Evolutionary conservation across 192 early-diverging fungal genomes (phyloP).

Genomic region (Coemansia reversa): DNA sequence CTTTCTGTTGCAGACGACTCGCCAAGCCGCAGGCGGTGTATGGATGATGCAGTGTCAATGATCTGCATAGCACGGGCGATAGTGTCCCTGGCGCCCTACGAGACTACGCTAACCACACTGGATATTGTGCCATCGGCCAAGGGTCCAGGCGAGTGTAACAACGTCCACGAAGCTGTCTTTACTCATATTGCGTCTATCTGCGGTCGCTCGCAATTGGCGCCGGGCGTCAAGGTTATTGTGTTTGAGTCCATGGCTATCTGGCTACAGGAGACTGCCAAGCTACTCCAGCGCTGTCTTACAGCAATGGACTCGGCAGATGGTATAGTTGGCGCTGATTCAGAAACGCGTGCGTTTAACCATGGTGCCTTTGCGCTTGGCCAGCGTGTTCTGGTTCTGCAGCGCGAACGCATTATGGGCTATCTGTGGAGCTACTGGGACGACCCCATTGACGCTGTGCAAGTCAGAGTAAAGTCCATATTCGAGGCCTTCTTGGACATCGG

Average conservation of each 20-base stretch:
- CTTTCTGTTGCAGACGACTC: constrained; percentile 17
- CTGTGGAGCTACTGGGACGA: constrained; percentile 87
- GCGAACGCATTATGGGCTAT: constrained; percentile 66
- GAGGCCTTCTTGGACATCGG: constrained; percentile 68
- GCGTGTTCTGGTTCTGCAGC: constrained; percentile 48
- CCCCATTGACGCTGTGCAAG: constrained; percentile 76
- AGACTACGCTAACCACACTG: constrained; percentile 34
- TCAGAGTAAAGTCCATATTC: constrained; percentile 70
- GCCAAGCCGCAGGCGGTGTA: constrained; percentile 17
- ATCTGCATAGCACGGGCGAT: constrained; percentile 51
- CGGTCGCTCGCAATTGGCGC: constrained; percentile 60
- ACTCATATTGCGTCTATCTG: constrained; percentile 63
- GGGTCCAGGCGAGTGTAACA: constrained; percentile 22
- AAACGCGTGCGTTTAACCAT: constrained; percentile 1
- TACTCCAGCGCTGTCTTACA: constrained; percentile 33
- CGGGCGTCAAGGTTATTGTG: constrained; percentile 65
- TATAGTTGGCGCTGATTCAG: background rate
- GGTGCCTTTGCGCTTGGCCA: constrained; percentile 42
- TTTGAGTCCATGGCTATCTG: constrained; percentile 76
- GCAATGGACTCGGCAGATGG: background rate
- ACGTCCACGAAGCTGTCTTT: constrained; percentile 64
- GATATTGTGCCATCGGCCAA: constrained; percentile 14
- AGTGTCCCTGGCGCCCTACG: constrained; percentile 33
- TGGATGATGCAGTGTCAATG: constrained; percentile 52
- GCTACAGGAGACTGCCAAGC: constrained; percentile 60